Percentiles rank a stretch among this genome's conserved stretches.
Evolutionary conservation across 2,329 filamentous ascomycete genomes (phyloP).

Genomic region (Pezicula carpinea): DNA sequence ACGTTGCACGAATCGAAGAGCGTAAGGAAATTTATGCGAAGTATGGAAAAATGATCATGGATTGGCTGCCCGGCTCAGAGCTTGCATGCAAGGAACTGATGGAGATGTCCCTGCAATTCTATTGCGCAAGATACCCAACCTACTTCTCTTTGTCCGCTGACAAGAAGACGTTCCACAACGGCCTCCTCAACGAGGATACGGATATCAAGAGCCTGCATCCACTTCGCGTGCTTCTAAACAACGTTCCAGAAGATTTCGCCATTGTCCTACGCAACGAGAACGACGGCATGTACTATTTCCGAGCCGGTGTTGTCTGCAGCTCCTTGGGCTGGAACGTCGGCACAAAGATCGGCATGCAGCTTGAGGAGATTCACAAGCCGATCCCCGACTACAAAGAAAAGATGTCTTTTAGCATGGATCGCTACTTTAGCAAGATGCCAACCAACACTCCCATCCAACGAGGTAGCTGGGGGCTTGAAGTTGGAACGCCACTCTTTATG

Average conservation of each 20-base stretch:
- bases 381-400: constrained; percentile 85
- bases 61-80: constrained; percentile 68
- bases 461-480: constrained; percentile 78
- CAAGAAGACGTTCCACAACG: constrained; percentile 60
- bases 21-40: constrained; percentile 60
- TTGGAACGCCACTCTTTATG: constrained; percentile 71
- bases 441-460: constrained; percentile 73
- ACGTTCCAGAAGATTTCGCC: constrained; percentile 81
- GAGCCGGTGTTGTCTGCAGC: constrained; percentile 74
- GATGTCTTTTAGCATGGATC: constrained; percentile 83
- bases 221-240: constrained; percentile 65
- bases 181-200: constrained; percentile 58
- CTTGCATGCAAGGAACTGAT: constrained; percentile 80
- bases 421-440: constrained; percentile 75
- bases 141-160: constrained; percentile 59
- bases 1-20: constrained; percentile 61
- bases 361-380: constrained; percentile 66
- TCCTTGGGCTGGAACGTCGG: constrained; percentile 75
- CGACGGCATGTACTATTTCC: constrained; percentile 69
- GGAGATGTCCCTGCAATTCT: constrained; percentile 79
- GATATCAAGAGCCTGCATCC: constrained; percentile 59
- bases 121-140: constrained; percentile 72
- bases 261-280: constrained; percentile 67
- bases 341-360: constrained; percentile 65
- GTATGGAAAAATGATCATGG: constrained; percentile 60